phyloP scores from a whole-genome alignment of 202 grass and related monocot genomes.

The Schoenoplectus tabernaemontani region DNA sequence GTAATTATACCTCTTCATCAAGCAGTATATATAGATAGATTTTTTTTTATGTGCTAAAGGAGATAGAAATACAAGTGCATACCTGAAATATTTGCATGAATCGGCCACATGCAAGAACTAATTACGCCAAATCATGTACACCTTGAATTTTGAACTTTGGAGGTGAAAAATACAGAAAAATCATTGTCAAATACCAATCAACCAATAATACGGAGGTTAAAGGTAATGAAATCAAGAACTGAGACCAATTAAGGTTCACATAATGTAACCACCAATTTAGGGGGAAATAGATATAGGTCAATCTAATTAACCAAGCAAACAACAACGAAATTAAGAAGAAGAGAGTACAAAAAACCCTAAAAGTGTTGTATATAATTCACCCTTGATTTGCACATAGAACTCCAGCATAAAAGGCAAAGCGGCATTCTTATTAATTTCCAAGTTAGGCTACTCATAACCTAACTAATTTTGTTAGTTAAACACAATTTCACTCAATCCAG shows the following conservation, averaged over 20 bases:
- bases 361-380: background rate
- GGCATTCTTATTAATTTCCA: background rate
- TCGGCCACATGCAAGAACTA: no score
- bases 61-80: no score
- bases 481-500: background rate
- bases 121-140: no score
- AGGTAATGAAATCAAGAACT: no score
- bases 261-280: background rate
- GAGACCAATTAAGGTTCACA: background rate
- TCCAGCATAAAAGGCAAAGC: background rate
- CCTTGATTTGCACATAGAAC: background rate
- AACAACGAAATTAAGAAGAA: slow-evolving; percentile 17
- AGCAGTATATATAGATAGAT: no score
- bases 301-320: background rate
- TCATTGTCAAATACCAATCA: no score
- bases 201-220: no score
- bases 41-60: no score
- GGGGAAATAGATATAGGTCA: background rate
- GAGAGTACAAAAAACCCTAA: background rate
- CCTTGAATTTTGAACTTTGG: no score
- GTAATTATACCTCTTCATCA: no score
- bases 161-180: no score
- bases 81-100: no score
- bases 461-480: slow-evolving; percentile 6
- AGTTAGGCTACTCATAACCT: background rate